A percentile compares a stretch with the other conserved stretches of the same genome.
Evolutionary conservation across 495 filamentous ascomycete species (phyloP).

Genomic region (Apiosordaria backusii): DNA sequence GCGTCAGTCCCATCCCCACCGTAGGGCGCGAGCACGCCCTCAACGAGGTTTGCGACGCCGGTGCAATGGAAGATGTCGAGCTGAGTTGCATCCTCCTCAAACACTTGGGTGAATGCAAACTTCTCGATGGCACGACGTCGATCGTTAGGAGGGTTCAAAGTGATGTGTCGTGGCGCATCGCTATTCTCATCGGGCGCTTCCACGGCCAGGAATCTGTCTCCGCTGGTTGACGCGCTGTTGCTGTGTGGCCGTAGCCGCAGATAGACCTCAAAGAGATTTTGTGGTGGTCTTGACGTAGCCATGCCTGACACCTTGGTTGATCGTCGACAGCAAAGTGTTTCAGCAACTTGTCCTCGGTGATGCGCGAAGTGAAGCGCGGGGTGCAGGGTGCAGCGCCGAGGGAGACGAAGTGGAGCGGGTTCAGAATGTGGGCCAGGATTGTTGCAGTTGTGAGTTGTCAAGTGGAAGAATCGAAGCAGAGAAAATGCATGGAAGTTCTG

Average conservation of each 20-base stretch:
- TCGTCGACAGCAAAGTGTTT: neutral
- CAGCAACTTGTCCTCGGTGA: neutral
- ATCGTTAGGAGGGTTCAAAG: slow-evolving; percentile 77
- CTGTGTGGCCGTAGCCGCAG: slow-evolving; percentile 75
- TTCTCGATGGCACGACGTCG: slow-evolving; percentile 84
- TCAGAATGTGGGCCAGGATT: neutral
- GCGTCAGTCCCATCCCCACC: slow-evolving; percentile 82
- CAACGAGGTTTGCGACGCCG: slow-evolving; percentile 68
- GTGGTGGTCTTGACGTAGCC: slow-evolving; percentile 32
- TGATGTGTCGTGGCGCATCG: slow-evolving; percentile 71
- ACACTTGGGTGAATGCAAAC: slow-evolving; percentile 92
- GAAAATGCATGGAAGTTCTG: slow-evolving; percentile 3
- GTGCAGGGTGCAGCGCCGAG: neutral
- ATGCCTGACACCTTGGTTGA: neutral
- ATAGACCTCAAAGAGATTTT: slow-evolving; percentile 81
- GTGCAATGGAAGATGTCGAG: slow-evolving; percentile 84
- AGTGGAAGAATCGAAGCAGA: slow-evolving; percentile 1
- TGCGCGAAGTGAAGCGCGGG: neutral
- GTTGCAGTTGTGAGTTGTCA: slow-evolving; percentile 4
- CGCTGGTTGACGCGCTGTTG: slow-evolving; percentile 36
- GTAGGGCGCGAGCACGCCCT: slow-evolving; percentile 66
- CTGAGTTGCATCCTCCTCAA: slow-evolving; percentile 79
- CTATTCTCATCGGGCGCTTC: slow-evolving; percentile 54
- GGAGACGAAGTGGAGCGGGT: neutral
- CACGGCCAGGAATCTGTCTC: slow-evolving; percentile 71